Evolutionary conservation across 2,329 filamentous ascomycete genomes (phyloP), one percentile per base, ranked within the genome.

Genomic region (Fusarium dimerum): DNA sequence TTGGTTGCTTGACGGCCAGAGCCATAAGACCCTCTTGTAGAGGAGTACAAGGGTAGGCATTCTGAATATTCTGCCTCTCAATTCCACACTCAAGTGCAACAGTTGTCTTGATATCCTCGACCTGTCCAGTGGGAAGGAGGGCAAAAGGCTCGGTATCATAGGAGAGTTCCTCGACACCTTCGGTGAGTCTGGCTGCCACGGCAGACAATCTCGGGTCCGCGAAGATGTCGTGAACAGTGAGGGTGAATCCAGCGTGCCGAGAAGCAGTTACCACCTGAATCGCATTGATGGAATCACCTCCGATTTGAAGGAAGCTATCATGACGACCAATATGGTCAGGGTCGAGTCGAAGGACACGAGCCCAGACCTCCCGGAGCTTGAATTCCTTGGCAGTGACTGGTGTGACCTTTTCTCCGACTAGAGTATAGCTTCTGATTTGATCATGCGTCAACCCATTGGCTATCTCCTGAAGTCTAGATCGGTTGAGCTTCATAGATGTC

Each of bases 391-490:
- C n/a, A n/a, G n/a, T n/a, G n/a, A n/a, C n/a, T n/a, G n/a, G n/a
- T n/a, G n/a, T n/a, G n/a, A n/a, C n/a, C n/a, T n/a, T n/a, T n/a
- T n/a, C n/a, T 20, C 29, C 34, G 15, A 45, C 18, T 17, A 43
- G 40, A 30, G 17, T 32, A 30, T 32, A 45, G 17, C 17, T 20
- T 9, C 26, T n/a, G 36, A 45, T 30, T 30, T 45, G 16, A 12
- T 26, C 26, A 17, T 20, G 16, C 11, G 17, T 71, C 2, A 78
- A 61, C 48, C 66, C 71, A 74, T 78, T 78, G 7, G 16, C 39
- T n/a, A 36, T n/a, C 5, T 41, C 29, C n/a, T 39, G 17, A 16
- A 59, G 44, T 16, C 8, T 16, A 30, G 16, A 43, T n/a, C 63
- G 59, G 34, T 66, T 55, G 8, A 57, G 47, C 46, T 67, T 67